Percentiles rank a stretch among this genome's conserved stretches.
These are phyloP conservation scores for Colletotrichum graminicola DNA, from an alignment of 2,329 filamentous ascomycete genomes.

Conservation along the genomic window DNA sequence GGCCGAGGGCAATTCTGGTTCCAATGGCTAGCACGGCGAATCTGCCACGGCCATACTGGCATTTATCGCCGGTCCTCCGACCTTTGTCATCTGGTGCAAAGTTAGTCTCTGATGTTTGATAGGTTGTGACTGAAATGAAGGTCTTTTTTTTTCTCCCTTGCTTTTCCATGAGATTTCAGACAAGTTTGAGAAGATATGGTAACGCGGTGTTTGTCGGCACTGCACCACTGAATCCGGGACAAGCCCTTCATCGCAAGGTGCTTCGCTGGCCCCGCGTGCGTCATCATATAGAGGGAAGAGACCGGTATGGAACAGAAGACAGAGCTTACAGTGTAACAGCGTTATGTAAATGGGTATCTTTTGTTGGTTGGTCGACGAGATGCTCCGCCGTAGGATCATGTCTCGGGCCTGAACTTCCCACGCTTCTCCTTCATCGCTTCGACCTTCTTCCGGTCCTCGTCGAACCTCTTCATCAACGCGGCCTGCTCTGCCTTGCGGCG, in stretches of 20 bases:
- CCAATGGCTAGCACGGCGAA: background rate
- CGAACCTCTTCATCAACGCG: slow-evolving; percentile 77
- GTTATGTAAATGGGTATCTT: slow-evolving; percentile 31
- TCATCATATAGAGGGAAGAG: slow-evolving; percentile 57
- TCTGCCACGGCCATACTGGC: background rate
- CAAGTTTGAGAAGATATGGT: slow-evolving; percentile 74
- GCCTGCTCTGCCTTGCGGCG: slow-evolving; percentile 81
- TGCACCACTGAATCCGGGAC: slow-evolving; percentile 47
- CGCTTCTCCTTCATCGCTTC: slow-evolving; percentile 77
- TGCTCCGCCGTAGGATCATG: slow-evolving; percentile 46
- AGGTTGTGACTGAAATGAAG: background rate
- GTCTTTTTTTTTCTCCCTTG: background rate
- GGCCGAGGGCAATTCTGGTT: background rate
- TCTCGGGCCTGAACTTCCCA: slow-evolving; percentile 70
- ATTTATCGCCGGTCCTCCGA: background rate
- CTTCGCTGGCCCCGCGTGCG: slow-evolving; percentile 66
- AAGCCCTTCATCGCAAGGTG: slow-evolving; percentile 41
- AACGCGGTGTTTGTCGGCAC: slow-evolving; percentile 75
- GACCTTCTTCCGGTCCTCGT: slow-evolving; percentile 80
- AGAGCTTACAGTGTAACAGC: slow-evolving; percentile 42
- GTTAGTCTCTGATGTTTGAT: background rate
- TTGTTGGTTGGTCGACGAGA: slow-evolving; percentile 18
- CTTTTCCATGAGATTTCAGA: slow-evolving; percentile 59
- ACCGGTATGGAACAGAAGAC: slow-evolving; percentile 6
- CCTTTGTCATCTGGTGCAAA: background rate